phyloP scores from a whole-genome alignment of 805 yeast species.

The Candida montana region DNA sequence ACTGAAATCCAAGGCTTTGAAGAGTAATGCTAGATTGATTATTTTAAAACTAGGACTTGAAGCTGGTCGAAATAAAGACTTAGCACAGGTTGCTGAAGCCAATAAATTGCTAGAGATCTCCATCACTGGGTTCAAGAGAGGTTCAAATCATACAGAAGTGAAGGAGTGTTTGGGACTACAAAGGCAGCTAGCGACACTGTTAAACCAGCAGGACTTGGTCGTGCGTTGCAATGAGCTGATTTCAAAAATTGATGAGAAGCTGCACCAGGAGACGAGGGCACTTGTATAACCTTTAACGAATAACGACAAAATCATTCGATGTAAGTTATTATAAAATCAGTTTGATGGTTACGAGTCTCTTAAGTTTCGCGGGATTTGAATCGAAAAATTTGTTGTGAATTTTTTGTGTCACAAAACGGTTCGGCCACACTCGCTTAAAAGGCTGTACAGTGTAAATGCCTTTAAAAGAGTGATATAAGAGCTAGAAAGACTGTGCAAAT shows the following conservation, averaged over 20 bases:
- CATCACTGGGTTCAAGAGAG: conserved; percentile 39
- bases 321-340: no score
- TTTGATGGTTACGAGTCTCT: no score
- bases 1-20: conserved; percentile 34
- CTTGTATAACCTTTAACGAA: background rate
- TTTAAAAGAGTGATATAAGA: no score
- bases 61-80: background rate
- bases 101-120: conserved; percentile 37
- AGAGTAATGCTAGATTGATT: conserved; percentile 27
- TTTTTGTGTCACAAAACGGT: no score
- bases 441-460: no score
- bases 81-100: conserved; percentile 18
- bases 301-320: no score
- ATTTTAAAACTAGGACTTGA: conserved; percentile 9
- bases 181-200: conserved; percentile 29
- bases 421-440: no score
- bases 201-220: conserved; percentile 27
- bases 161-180: conserved; percentile 37
- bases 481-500: no score
- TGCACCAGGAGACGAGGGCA: conserved; percentile 8
- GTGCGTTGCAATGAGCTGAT: conserved; percentile 19
- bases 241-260: conserved; percentile 4
- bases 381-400: no score
- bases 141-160: conserved; percentile 35
- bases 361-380: no score